Percentiles rank a stretch among this genome's conserved stretches.
These are phyloP conservation scores for Helenozyma baotianmanensis DNA, from an alignment of 805 yeast genomes.

Conservation along the genomic window DNA sequence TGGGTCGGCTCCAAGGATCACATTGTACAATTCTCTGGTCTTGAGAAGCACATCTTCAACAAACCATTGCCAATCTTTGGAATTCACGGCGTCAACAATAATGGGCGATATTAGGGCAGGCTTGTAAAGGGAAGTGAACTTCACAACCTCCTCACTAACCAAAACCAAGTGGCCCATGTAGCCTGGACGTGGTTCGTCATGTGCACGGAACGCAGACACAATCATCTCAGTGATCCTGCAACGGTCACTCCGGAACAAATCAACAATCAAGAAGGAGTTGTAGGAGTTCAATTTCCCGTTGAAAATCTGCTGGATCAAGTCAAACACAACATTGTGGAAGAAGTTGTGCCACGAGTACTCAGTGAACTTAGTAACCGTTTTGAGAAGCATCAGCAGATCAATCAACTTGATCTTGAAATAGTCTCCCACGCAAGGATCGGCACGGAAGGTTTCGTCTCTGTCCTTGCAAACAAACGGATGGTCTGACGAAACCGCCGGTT, in stretches of 20 bases:
- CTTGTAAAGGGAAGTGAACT: slow-evolving; percentile 62
- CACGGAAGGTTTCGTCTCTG: slow-evolving; percentile 34
- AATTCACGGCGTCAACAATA: slow-evolving; percentile 53
- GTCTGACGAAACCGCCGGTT: slow-evolving; percentile 39
- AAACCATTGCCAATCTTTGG: slow-evolving; percentile 44
- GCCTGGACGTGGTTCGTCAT: slow-evolving; percentile 65
- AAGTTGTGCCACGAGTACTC: slow-evolving; percentile 95
- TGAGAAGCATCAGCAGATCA: slow-evolving; percentile 65
- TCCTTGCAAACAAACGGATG: slow-evolving; percentile 39
- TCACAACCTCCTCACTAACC: slow-evolving; percentile 93
- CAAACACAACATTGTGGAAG: slow-evolving; percentile 95
- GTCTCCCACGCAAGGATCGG: slow-evolving; percentile 79
- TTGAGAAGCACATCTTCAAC: slow-evolving; percentile 45
- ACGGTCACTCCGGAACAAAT: slow-evolving; percentile 23
- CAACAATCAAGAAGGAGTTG: slow-evolving; percentile 47
- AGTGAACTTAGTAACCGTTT: slow-evolving; percentile 72
- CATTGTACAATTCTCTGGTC: slow-evolving; percentile 53
- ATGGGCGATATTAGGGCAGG: slow-evolving; percentile 58
- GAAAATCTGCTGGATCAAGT: slow-evolving; percentile 88
- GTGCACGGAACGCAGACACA: slow-evolving; percentile 51
- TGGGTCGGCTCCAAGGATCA: slow-evolving; percentile 47
- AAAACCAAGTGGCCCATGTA: slow-evolving; percentile 96
- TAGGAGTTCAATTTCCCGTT: slow-evolving; percentile 91
- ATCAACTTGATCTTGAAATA: slow-evolving; percentile 73
- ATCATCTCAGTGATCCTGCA: slow-evolving; percentile 18